Evolutionary conservation across 768 basidiomycete genomes (phyloP), one percentile per base, ranked within the genome.

Genomic region (Kwoniella dendrophila): DNA sequence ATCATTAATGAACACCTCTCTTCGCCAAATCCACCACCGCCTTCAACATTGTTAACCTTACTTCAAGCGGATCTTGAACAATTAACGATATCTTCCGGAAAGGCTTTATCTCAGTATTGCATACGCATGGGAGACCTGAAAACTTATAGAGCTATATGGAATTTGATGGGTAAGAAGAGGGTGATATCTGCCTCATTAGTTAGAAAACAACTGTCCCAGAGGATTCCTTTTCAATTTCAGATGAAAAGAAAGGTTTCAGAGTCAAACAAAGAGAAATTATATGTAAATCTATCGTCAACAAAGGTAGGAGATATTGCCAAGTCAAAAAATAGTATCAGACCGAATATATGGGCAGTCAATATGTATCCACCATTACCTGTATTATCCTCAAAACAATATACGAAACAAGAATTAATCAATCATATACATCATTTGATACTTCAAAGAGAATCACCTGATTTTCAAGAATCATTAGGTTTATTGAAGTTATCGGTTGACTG

Each of bases 391-490:
- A 48, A 2, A 29, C 32, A 24, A 29, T 58, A 48, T 22, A 59
- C 48, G 8, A 30, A 22, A 24, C 14, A 8, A 6, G 48, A 50
- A 30, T 26, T 51, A 20, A 0, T 56, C 1, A 43, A 38, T 5
- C 60, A 62, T 56, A n/a, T 56, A 18, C 60, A 62, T 62, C 32
- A 50, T 24, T 38, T 62, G 7, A 18, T 55, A 30, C 45, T 62
- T 10, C 44, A 55, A 38, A 26, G 44, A 22, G 40, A 36, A 30
- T 24, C 53, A 38, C 60, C 60, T 2, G 30, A 14, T 33, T 50
- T 62, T 10, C 2, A 47, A 41, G 47, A 55, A 29, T 44, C 53
- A 12, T 8, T 56, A 32, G 50, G 30, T 7, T 16, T 62, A 14
- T n/a, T 62, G 14, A n/a, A 8, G 29, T 12, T 8, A 22, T 34